Evolutionary conservation across 177 flowering plant species (phyloP).

Genomic region (Vitis hybrid): DNA sequence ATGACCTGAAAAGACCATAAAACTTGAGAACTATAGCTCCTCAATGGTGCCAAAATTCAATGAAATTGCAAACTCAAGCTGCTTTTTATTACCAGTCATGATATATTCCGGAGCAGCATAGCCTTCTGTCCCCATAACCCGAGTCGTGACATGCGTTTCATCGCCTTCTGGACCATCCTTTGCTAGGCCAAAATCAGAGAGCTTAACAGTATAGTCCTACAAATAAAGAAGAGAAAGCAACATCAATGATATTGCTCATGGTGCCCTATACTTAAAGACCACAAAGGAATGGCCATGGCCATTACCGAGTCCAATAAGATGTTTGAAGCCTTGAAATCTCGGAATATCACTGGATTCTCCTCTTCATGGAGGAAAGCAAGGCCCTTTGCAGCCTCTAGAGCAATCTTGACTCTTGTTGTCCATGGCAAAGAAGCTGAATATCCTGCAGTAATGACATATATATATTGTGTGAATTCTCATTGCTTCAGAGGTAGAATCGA

Average conservation of each 20-base stretch:
- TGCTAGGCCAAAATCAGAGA: slow-evolving; percentile 92
- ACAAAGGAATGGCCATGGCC: background rate
- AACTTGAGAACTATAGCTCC: no score
- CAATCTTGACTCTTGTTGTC: slow-evolving; percentile 76
- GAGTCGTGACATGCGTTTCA: slow-evolving; percentile 65
- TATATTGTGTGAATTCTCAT: background rate
- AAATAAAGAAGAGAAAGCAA: background rate
- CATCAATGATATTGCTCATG: background rate
- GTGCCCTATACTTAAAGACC: no score
- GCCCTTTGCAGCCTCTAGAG: slow-evolving; percentile 84
- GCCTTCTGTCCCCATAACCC: slow-evolving; percentile 93
- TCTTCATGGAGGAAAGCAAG: slow-evolving; percentile 81
- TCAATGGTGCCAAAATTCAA: background rate
- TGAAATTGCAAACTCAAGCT: background rate
- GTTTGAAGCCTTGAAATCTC: slow-evolving; percentile 90
- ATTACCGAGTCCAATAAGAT: slow-evolving; percentile 72
- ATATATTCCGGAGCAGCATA: slow-evolving; percentile 93
- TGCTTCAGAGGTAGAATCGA: no score
- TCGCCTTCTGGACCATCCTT: slow-evolving; percentile 85
- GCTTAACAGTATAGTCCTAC: slow-evolving; percentile 77
- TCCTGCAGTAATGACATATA: slow-evolving; percentile 39
- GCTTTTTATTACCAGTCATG: slow-evolving; percentile 53
- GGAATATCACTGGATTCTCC: slow-evolving; percentile 68
- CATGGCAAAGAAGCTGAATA: slow-evolving; percentile 64
- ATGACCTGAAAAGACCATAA: slow-evolving; percentile 54